These are phyloP conservation scores for Pseudocercospora musae DNA, from an alignment of 2,329 filamentous ascomycete species.

Conservation along the genomic window DNA sequence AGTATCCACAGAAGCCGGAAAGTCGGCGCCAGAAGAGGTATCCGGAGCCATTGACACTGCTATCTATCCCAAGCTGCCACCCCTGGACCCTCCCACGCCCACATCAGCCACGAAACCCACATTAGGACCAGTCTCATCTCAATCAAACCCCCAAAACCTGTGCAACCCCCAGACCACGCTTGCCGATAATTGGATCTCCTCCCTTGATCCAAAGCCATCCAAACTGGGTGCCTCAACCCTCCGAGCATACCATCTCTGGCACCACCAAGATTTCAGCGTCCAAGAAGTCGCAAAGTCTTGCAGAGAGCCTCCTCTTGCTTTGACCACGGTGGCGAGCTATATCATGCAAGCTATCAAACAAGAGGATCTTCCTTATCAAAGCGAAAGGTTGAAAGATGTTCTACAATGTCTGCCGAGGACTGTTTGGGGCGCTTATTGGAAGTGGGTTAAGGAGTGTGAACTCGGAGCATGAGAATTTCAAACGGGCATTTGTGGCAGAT, in stretches of 20 bases:
- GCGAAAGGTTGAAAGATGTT: constrained; percentile 24
- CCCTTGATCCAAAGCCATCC: background rate
- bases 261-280: constrained; percentile 51
- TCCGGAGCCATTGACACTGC: background rate
- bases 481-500: too few relatives aligned
- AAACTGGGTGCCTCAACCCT: constrained; percentile 13
- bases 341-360: constrained; percentile 55
- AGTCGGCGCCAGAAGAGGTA: background rate
- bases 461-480: background rate
- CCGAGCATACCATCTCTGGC: constrained; percentile 64
- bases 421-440: constrained; percentile 15
- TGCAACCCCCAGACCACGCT: background rate
- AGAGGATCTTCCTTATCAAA: constrained; percentile 52
- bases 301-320: constrained; percentile 59
- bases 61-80: background rate
- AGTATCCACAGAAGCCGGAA: background rate
- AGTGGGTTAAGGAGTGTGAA: background rate
- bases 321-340: constrained; percentile 56
- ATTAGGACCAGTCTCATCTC: background rate
- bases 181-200: constrained; percentile 13
- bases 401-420: constrained; percentile 26
- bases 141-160: background rate
- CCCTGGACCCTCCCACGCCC: background rate
- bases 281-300: constrained; percentile 53
- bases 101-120: background rate